Evolutionary conservation across 2,329 filamentous ascomycete genomes (phyloP), one percentile per base, ranked within the genome.

Genomic region (Plenodomus lindquistii): DNA sequence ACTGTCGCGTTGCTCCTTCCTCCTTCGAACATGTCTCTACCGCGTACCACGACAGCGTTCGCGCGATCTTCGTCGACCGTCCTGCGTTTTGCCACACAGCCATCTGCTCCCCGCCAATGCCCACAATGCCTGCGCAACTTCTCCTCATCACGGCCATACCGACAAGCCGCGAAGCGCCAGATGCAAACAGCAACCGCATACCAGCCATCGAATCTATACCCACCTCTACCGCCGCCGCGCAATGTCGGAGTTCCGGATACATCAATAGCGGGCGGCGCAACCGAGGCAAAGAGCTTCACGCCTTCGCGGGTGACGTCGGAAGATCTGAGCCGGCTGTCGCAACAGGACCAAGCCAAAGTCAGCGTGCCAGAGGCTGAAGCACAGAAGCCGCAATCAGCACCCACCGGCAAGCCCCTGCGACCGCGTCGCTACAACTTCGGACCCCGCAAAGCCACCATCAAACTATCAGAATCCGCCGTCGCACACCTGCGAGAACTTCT

Each of bases 361-460:
- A 79, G 79, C 50, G 59, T 85, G 18, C 74, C 79, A 20, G 87
- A 91, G 69, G 71, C 73, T 38, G 85, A 89, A 67, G 83, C 85
- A 1, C 88, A 91, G 67, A 86, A 84, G 66, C 29, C 52, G 17
- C 45, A 75, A 84, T 27, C 85, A 84, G 75, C 10, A 69, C 74
- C 44, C 31, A 64, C 63, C 27, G 48, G 74, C 3, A 75, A 78
- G 43, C 58, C 67, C 9, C 68, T 79, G 16, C 80, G 84, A 62
- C 81, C 85, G 16, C 83, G 82, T 61, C 81, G 81, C 57, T 79
- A 77, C 66, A 91, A 87, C 69, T 79, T 96, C 24, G 82, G 87
- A 31, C 83, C 93, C 11, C 85, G 92, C 48, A 97, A 97, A 77
- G 92, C 94, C 1, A 91, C 93, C 2, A 93, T 99, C 79, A 90